A percentile compares a stretch with the other conserved stretches of the same genome.
Evolutionary conservation across 768 basidiomycete species (phyloP).

Genomic region (Leccinum boreale): DNA sequence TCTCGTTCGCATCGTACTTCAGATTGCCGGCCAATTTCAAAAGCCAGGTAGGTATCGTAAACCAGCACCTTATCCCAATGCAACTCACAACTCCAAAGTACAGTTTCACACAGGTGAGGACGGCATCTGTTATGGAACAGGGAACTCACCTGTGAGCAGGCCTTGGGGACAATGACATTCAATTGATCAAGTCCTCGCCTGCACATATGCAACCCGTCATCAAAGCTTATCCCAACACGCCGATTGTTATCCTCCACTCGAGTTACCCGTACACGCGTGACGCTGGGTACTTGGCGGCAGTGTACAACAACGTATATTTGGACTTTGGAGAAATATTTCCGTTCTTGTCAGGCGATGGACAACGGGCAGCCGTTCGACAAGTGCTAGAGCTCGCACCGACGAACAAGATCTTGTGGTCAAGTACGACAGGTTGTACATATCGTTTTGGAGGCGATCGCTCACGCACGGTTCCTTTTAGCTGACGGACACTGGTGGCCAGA

Average conservation of each 20-base stretch:
- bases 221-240: conserved; percentile 55
- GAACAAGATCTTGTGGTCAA: conserved; percentile 81
- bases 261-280: conserved; percentile 79
- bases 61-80: not conserved
- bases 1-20: conserved; percentile 54
- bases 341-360: conserved; percentile 59
- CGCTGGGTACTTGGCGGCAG: conserved; percentile 70
- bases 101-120: conserved; percentile 70
- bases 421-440: conserved; percentile 36
- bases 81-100: conserved; percentile 39
- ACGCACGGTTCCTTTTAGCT: conserved; percentile 4
- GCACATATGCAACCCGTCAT: conserved; percentile 68
- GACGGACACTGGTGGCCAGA: conserved; percentile 62
- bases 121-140: not conserved
- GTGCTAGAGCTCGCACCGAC: conserved; percentile 70
- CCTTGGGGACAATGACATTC: conserved; percentile 72
- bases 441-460: not conserved
- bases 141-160: conserved; percentile 26
- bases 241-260: conserved; percentile 68
- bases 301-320: conserved; percentile 71
- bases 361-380: conserved; percentile 55
- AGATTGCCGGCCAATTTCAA: conserved; percentile 45
- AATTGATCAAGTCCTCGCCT: conserved; percentile 55
- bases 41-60: conserved; percentile 53
- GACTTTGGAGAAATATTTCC: conserved; percentile 84